Percentiles rank a stretch among this genome's conserved stretches.
Evolutionary conservation across 805 yeast species (phyloP).

Genomic region (Scheffersomyces stipitis): DNA sequence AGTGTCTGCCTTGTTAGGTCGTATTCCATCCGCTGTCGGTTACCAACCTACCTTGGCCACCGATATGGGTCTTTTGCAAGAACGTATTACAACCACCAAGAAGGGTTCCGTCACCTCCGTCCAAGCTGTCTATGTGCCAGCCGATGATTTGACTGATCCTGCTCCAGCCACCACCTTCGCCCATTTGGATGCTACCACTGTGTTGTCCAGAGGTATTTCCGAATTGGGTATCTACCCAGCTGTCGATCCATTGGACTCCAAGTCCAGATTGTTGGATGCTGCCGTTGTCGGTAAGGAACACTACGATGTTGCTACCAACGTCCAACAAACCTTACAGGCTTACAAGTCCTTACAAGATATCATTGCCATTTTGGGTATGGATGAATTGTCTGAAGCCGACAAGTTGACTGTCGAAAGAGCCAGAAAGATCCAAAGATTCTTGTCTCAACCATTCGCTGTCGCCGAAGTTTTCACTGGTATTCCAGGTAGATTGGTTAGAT

Average conservation of each 20-base stretch:
- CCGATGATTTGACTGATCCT: conserved; percentile 99
- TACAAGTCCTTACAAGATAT: conserved; percentile 99
- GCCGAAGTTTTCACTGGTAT: conserved; percentile 99
- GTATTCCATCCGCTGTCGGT: conserved; percentile 99
- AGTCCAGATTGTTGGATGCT: conserved; percentile 96
- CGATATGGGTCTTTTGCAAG: conserved; percentile 99
- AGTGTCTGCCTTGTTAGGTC: conserved; percentile 99
- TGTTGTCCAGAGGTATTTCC: conserved; percentile 98
- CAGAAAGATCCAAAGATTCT: conserved; percentile 99
- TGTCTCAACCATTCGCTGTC: conserved; percentile 99
- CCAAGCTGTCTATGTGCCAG: conserved; percentile 99
- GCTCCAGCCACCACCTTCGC: conserved; percentile 99
- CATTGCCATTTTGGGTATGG: conserved; percentile 99
- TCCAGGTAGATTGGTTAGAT: conserved; percentile 94
- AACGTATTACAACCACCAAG: conserved; percentile 99
- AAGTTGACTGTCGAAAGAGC: conserved; percentile 99
- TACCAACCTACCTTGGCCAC: conserved; percentile 99
- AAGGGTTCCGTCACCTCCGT: conserved; percentile 99
- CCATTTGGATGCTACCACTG: conserved; percentile 99
- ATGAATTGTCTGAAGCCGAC: conserved; percentile 98
- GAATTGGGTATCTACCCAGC: conserved; percentile 99
- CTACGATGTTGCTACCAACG: conserved; percentile 90
- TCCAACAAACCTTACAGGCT: conserved; percentile 98
- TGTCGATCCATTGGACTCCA: conserved; percentile 99
- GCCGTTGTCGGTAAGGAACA: conserved; percentile 98